Evolutionary conservation across 495 filamentous ascomycete species (phyloP), one percentile per base, ranked within the genome.

Genomic region (Penicillium subrubescens): DNA sequence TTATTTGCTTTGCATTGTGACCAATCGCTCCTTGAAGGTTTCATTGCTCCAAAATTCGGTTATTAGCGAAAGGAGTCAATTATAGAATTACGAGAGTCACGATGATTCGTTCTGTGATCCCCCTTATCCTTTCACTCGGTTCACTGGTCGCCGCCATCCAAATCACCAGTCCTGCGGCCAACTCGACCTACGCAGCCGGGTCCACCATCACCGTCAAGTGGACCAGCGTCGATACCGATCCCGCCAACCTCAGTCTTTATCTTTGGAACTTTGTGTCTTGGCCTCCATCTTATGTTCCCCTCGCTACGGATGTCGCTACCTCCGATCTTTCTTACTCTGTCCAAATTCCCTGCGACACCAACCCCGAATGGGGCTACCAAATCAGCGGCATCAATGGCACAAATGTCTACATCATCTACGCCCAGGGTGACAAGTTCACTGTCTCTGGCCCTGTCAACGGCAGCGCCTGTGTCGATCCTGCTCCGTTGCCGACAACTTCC

Each of bases 191-290:
- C 50, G 57, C 68, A 33, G 79, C 79, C 62, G 80, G 80, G 23
- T 67, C 71, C 34, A 69, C 65, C 31, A 56, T 72, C 65, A 65
- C 57, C 11, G 72, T 83, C 43, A 68, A 69, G 19, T 83, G 80
- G 80, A 63, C 67, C 55, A 77, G 71, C 50, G 80, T 83, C 62
- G 79, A 83, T 70, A 83, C 80, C 17, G 80, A 83, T 64, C 77
- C 80, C 15, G 59, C 67, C 57, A 51, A 35, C 55, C 79, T 83
- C 74, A 76, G 72, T 69, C 64, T 83, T 63, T 81, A 76, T 62
- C 75, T 83, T 27, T 77, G 79, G 75, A 83, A 83, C 79, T 83
- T 83, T 71, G 75, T 80, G 64, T 73, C 78, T 67, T 83, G 76
- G 77, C 80, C 80, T 33, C 80, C 80, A 3, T 72, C 69, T 56